These are phyloP conservation scores for Penstemon eatonii DNA, from an alignment of 257 asterid genomes.

Conservation along the genomic window DNA sequence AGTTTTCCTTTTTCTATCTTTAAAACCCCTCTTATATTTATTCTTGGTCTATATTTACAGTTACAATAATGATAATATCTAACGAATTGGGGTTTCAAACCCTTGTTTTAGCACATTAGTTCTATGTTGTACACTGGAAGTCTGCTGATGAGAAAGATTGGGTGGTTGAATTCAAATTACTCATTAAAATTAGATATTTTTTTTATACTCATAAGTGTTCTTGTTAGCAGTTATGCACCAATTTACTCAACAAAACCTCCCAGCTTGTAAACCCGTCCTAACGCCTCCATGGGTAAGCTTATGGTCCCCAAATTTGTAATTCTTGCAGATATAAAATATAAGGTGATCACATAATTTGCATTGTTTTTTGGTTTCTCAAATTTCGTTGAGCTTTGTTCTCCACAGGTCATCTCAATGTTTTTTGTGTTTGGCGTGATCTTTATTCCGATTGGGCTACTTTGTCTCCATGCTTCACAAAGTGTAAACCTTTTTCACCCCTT, in stretches of 20 bases:
- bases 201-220: not conserved
- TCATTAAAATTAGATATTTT: constrained; percentile 3
- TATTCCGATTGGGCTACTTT: constrained; percentile 64
- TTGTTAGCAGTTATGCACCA: constrained; percentile 56
- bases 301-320: constrained; percentile 6
- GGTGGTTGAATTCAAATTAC: constrained; percentile 10
- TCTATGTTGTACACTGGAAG: not conserved
- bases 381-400: constrained; percentile 24
- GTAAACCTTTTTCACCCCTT: constrained; percentile 37
- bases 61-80: not conserved
- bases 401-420: constrained; percentile 65
- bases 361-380: not conserved
- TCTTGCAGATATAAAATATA: not conserved
- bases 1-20: not conserved
- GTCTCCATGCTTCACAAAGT: constrained; percentile 63
- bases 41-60: not conserved
- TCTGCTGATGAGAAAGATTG: not conserved
- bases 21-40: not conserved
- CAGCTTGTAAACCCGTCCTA: constrained; percentile 79
- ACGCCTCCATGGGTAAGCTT: constrained; percentile 68
- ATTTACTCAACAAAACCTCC: constrained; percentile 75
- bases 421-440: constrained; percentile 57
- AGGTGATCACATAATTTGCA: constrained; percentile 14
- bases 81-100: not conserved
- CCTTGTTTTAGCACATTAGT: not conserved